These are phyloP conservation scores for Datisca glomerata DNA, from an alignment of 306 rosid genomes.

Conservation along the genomic window DNA sequence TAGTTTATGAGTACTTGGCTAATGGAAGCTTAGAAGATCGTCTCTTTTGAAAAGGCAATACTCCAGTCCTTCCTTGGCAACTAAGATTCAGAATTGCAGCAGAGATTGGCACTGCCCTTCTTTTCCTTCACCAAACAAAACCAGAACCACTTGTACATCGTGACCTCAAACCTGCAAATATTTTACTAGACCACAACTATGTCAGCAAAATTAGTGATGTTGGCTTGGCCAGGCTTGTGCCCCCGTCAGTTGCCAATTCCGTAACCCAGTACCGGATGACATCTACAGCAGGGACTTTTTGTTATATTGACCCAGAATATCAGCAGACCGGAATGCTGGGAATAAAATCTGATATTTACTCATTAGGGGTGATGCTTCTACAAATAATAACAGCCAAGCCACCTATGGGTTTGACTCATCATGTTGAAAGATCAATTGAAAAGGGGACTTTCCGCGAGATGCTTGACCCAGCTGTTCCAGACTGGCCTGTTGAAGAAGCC, in stretches of 20 bases:
- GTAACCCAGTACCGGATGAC: slow-evolving; percentile 17
- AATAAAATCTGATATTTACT: slow-evolving; percentile 16
- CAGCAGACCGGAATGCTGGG: slow-evolving; percentile 16
- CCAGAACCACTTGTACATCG: slow-evolving; percentile 13
- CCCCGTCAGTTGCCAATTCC: slow-evolving; percentile 7
- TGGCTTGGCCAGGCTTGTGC: slow-evolving; percentile 16
- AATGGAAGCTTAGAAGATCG: slow-evolving; percentile 51
- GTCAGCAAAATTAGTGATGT: slow-evolving; percentile 9
- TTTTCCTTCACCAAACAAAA: slow-evolving; percentile 10
- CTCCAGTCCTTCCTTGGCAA: slow-evolving; percentile 35
- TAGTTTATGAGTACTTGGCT: slow-evolving; percentile 46
- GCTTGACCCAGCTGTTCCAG: slow-evolving; percentile 13
- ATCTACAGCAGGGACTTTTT: slow-evolving; percentile 18
- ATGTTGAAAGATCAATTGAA: slow-evolving; percentile 6
- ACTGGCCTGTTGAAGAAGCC: slow-evolving; percentile 16
- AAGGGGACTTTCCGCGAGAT: slow-evolving; percentile 4
- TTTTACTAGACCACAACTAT: slow-evolving; percentile 4
- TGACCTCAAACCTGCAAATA: slow-evolving; percentile 4
- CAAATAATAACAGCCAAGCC: slow-evolving; percentile 14
- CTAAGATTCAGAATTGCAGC: slow-evolving; percentile 9
- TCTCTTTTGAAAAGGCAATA: slow-evolving; percentile 16
- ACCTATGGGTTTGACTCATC: slow-evolving; percentile 17
- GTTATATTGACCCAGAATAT: slow-evolving; percentile 15
- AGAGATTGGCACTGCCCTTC: slow-evolving; percentile 8
- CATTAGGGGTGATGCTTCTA: slow-evolving; percentile 15